Evolutionary conservation across 1,139 yeast species (phyloP), one percentile per base, ranked within the genome.

Genomic region (Pichia sp.): DNA sequence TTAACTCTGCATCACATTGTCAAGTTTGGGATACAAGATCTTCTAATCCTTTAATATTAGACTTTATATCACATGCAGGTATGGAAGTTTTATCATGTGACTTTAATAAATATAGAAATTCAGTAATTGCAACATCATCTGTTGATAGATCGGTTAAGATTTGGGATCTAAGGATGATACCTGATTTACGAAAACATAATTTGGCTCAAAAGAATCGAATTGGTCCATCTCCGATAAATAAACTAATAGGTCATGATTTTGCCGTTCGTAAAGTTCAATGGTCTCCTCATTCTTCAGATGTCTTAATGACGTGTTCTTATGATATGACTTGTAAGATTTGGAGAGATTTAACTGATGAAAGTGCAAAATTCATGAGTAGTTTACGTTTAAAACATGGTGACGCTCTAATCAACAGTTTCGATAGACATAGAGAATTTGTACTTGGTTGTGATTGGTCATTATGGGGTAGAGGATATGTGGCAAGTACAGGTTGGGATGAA

Each of bases 381-480:
- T 62, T 66, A 56, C 60, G 71, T 50, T 59, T 71, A 46, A 71
- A 67, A 37, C 68, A 68, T 45, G 66, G 66, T 32, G 72, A 70
- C 43, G 79, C 81, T 0, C 71, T 80, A 47, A 66, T 72, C 37
- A 79, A 77, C 9, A 74, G 77, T n/a, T 85, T 88, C 71, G 73
- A 75, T 30, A 69, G 67, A 43, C 97, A 92, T 67, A 74, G 80
- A 37, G 98, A 92, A 69, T 92, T 92, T 68, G 97, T 85, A 2
- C 79, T 86, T 56, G 97, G 95, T n/a, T 84, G 92, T 54, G 97
- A 92, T 66, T 92, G 96, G 83, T 84, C 95, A 57, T 68, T 92
- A 48, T 92, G 97, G 97, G 97, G 97, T 11, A 95, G 94, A 4
- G 97, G 97, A 1, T 90, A 95, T 88, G 90, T 85, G 20, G 95